Base-by-base conservation (phyloP, 176 grass and related monocot species). In the Dactylis glomerata region DNA sequence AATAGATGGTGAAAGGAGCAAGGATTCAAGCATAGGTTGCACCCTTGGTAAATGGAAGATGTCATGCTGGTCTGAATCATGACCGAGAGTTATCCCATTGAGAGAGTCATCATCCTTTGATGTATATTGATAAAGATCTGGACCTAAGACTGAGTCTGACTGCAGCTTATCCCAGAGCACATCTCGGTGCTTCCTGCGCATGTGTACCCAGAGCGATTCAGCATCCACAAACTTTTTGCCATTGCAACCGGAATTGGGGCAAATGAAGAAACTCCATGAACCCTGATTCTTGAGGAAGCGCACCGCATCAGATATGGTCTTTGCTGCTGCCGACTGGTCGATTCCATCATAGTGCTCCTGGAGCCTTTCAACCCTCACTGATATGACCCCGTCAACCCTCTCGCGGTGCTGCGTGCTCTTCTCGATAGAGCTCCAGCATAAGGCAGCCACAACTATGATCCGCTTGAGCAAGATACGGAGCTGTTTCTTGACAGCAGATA, bases 191-290 rank as follows among this genome's bases (percentile, higher is more conserved):
- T 49, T 49, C 4, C 8, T 31, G 27, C 27, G 10, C 8, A 38
- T 36, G 50, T 77, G 74, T 57, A 1, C 1, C 74, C 20, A 56
- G 11, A 77, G 50, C 32, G 31, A 77, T 24, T 8, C 33, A 77
- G 10, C 24, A 11, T 37, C 11, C 11, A 23, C 1, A 55, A 55
- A 55, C 51, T 13, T 38, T n/a, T 41, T 12, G 22, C 37, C 22
- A 37, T 70, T 1, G 24, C 67, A 70, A 41, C 20, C 14, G 9
- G 47, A n/a, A 31, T 52, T 10, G 34, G 74, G 74, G 11, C 20
- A 77, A 38, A 77, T 34, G 19, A 12, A 57, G 50, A 77, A 77
- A 57, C 32, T 77, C 74, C 74, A 56, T 24, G 51, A 77, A 16
- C 13, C 16, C 2, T 57, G 33, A 1, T 13, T n/a, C 74, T 77